Base-by-base conservation (phyloP, 2,329 filamentous ascomycete species). In the Aureobasidium sp. region DNA sequence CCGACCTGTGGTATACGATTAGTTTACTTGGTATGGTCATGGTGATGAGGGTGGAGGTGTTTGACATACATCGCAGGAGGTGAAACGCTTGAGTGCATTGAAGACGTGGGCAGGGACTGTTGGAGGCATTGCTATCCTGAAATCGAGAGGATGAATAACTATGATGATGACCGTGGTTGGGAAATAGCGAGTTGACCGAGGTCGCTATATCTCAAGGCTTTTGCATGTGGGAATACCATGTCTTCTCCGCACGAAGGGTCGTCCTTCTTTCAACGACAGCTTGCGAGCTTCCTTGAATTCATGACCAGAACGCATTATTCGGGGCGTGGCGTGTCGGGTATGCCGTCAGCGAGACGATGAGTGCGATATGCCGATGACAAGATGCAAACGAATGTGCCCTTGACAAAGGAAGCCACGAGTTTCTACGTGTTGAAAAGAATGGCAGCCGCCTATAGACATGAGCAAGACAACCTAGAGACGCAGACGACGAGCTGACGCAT, bases 1-100 rank as follows among this genome's bases (percentile, higher is more conserved):
- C 72, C 75, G 48, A 79, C 72, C 76, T 78, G 50, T n/a, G 29
- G n/a, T n/a, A n/a, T n/a, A 23, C 23, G n/a, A 15, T 3, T 9
- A 23, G 54, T 18, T 62, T 53, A 47, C 59, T 47, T 20, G 31
- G 1, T 36, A 13, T 36, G 33, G n/a, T 45, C 20, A 23, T 42
- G n/a, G 36, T 29, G 45, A n/a, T 31, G 25, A 53, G 48, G 9
- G 16, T 5, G 23, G 23, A 20, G 25, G 8, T 15, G n/a, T n/a
- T n/a, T n/a, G 15, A 47, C 53, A 10, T 23, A 65, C 53, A 51
- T 65, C 63, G 16, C 63, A 65, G 20, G 63, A 65, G 15, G 63
- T 65, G 63, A 65, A 65, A 23, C 63, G 63, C 31, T 56, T 65
- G 27, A 65, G 47, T 11, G 51, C 54, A 20, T 65, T 59, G 33